These are phyloP conservation scores for Nyssa sinensis DNA, from an alignment of 148 eudicot genomes.

Conservation along the genomic window DNA sequence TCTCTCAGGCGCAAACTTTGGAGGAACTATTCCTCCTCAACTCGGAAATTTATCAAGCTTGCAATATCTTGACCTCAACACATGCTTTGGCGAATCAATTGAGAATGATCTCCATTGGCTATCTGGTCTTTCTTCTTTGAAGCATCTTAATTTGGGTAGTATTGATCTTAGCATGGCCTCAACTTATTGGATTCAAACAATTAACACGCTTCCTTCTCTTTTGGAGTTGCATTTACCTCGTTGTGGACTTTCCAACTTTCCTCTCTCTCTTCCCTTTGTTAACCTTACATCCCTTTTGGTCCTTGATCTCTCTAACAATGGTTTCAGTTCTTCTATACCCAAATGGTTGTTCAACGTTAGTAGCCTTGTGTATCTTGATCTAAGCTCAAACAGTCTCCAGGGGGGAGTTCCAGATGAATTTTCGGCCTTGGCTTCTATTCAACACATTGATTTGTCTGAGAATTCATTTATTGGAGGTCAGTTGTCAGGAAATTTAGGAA, in stretches of 20 bases:
- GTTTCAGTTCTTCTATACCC: background rate
- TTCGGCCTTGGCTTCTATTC: background rate
- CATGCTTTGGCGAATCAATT: background rate
- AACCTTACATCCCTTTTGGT: background rate
- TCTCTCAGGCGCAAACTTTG: conserved; percentile 6
- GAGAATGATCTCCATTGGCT: background rate
- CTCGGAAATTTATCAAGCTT: background rate
- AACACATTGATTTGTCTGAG: background rate
- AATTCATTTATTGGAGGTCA: background rate
- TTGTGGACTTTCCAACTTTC: background rate
- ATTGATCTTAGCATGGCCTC: background rate
- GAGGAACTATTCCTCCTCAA: background rate
- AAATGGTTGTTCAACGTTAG: background rate
- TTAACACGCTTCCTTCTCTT: background rate
- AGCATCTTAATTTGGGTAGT: background rate
- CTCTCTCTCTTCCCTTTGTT: background rate
- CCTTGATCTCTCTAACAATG: background rate
- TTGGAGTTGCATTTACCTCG: background rate
- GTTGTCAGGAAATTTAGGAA: conserved; percentile 1
- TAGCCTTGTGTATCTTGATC: background rate
- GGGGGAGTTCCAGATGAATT: background rate
- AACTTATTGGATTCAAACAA: background rate
- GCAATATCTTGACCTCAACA: background rate
- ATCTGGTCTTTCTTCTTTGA: background rate
- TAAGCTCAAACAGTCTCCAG: background rate